A percentile compares a stretch with the other conserved stretches of the same genome.
Evolutionary conservation across 2,329 filamentous ascomycete genomes (phyloP).

Genomic region (Sclerotinia spermophila): DNA sequence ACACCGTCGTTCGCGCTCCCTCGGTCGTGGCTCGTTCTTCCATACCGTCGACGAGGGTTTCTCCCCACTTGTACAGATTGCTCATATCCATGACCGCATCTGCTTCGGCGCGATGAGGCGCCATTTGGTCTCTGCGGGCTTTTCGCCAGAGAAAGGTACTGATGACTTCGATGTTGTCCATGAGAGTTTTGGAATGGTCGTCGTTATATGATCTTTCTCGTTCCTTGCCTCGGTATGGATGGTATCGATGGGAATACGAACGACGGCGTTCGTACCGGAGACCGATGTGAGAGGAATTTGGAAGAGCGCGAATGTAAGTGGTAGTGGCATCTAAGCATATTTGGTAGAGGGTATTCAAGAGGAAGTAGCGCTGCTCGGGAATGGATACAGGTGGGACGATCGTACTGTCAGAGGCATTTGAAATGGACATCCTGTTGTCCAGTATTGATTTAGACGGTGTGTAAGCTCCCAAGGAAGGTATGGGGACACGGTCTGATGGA

Average conservation of each 20-base stretch:
- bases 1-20: slow-evolving; percentile 10
- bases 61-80: slow-evolving; percentile 27
- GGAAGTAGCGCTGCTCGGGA: slow-evolving; percentile 19
- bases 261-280: background rate
- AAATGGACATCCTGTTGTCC: slow-evolving; percentile 13
- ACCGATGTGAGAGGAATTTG: background rate
- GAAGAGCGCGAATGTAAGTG: slow-evolving; percentile 17
- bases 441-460: background rate
- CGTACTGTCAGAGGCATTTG: slow-evolving; percentile 16
- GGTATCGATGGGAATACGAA: background rate
- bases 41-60: slow-evolving; percentile 20
- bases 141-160: slow-evolving; percentile 28
- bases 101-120: slow-evolving; percentile 26
- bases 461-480: background rate
- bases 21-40: slow-evolving; percentile 16
- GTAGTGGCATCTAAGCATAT: slow-evolving; percentile 26
- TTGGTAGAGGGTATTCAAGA: slow-evolving; percentile 25
- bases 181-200: slow-evolving; percentile 19
- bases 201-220: slow-evolving; percentile 11
- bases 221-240: slow-evolving; percentile 20
- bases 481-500: background rate
- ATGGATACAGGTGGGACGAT: slow-evolving; percentile 14
- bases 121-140: slow-evolving; percentile 25
- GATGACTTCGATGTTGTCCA: slow-evolving; percentile 30
- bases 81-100: slow-evolving; percentile 24